Percentiles rank a stretch among this genome's conserved stretches.
Conservation (phyloP, 1,139 yeast genomes). For the Hansenula sp. region DNA sequence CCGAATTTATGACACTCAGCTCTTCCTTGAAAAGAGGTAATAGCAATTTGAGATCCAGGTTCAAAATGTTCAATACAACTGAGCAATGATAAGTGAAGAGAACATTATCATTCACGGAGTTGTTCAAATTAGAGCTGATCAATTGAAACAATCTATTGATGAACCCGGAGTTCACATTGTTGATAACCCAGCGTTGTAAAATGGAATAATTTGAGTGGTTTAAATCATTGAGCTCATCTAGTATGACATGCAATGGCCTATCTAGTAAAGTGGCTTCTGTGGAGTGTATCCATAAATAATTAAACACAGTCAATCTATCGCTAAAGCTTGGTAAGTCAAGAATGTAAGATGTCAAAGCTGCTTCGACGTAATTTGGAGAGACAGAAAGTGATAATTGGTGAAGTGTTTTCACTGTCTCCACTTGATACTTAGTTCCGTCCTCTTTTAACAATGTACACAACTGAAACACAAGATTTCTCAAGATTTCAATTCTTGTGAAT, state of each 20-base stretch:
- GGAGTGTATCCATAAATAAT: constrained; percentile 59
- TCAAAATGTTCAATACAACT: constrained; percentile 46
- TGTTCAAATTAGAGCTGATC: constrained; percentile 25
- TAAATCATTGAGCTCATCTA: constrained; percentile 53
- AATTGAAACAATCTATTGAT: constrained; percentile 57
- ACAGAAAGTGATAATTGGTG: constrained; percentile 16
- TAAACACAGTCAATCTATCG: constrained; percentile 44
- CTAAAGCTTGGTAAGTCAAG: constrained; percentile 32
- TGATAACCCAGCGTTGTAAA: constrained; percentile 54
- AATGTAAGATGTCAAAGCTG: constrained; percentile 50
- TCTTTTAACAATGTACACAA: constrained; percentile 11
- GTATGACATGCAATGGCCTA: constrained; percentile 62
- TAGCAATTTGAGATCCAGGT: constrained; percentile 37
- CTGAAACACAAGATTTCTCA: constrained; percentile 14
- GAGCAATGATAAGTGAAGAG: constrained; percentile 54
- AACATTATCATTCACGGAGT: constrained; percentile 47
- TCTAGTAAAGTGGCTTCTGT: constrained; percentile 41
- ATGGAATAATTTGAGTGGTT: constrained; percentile 38
- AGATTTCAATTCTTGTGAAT: constrained; percentile 11
- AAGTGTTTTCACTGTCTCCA: constrained; percentile 18
- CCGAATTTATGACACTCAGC: constrained; percentile 42
- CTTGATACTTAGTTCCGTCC: constrained; percentile 16
- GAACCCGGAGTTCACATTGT: constrained; percentile 48
- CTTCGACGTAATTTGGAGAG: constrained; percentile 46
- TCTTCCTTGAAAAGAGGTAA: constrained; percentile 49